phyloP scores from a whole-genome alignment of 2,329 filamentous ascomycete genomes.

The Aureobasidium vineae region DNA sequence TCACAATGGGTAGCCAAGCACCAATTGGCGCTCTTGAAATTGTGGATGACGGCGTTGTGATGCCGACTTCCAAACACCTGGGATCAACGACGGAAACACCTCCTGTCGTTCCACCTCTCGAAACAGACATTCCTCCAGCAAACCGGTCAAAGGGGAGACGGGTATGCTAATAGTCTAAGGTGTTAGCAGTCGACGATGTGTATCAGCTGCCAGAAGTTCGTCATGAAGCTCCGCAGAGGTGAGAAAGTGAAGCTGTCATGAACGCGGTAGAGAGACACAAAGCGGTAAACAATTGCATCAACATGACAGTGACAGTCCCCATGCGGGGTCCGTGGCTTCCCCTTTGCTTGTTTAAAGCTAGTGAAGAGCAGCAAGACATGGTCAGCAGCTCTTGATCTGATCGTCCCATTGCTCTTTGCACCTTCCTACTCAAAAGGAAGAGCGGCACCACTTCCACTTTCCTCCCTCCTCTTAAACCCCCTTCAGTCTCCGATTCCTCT shows the following conservation, averaged over 20 bases:
- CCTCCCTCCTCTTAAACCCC: background rate
- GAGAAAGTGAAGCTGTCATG: background rate
- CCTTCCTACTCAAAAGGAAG: background rate
- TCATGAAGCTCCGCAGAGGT: background rate
- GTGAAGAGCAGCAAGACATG: background rate
- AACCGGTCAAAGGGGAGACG: background rate
- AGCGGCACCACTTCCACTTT: background rate
- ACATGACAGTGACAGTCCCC: background rate
- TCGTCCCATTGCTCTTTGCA: background rate
- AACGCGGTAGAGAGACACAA: background rate
- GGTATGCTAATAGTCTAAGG: background rate
- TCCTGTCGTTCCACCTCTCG: background rate
- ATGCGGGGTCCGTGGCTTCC: background rate
- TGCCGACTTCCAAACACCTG: conserved; percentile 12
- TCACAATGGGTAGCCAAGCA: conserved; percentile 9
- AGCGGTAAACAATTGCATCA: conserved; percentile 11
- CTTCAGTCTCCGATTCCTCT: background rate
- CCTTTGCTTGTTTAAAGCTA: conserved; percentile 2
- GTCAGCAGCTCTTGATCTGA: conserved; percentile 4
- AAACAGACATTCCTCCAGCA: background rate
- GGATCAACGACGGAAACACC: background rate
- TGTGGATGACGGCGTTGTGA: conserved; percentile 19
- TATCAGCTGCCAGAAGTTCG: background rate
- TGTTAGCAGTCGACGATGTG: background rate
- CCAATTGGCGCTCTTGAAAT: background rate